Evolutionary conservation across 768 basidiomycete species (phyloP).

Genomic region (Kwoniella pini): DNA sequence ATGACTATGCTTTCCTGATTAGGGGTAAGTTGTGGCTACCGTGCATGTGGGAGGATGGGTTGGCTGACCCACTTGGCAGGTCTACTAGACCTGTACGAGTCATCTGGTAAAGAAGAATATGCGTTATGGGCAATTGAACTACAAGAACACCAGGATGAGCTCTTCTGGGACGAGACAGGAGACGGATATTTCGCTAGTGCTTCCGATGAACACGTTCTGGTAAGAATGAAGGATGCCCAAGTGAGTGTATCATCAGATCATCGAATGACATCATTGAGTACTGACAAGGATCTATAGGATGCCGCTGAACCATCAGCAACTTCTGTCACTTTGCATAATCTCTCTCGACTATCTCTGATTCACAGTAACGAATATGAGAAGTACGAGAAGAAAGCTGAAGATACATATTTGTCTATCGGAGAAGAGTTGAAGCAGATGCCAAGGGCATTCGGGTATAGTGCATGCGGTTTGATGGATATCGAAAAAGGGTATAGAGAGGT

Average conservation of each 20-base stretch:
- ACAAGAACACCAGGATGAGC: slow-evolving; percentile 56
- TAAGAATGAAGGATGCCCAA: slow-evolving; percentile 57
- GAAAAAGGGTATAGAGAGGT: slow-evolving; percentile 42
- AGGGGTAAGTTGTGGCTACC: slow-evolving; percentile 12
- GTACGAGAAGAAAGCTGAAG: slow-evolving; percentile 33
- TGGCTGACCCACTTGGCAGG: slow-evolving; percentile 16
- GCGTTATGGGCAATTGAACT: slow-evolving; percentile 53
- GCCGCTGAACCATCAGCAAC: slow-evolving; percentile 46
- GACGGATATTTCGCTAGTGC: slow-evolving; percentile 58
- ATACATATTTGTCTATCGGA: slow-evolving; percentile 31
- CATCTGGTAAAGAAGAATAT: slow-evolving; percentile 54
- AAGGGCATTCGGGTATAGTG: slow-evolving; percentile 35
- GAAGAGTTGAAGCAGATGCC: slow-evolving; percentile 41
- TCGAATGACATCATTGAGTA: background rate
- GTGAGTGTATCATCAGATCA: slow-evolving; percentile 28
- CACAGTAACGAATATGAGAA: slow-evolving; percentile 27
- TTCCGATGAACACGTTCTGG: slow-evolving; percentile 54
- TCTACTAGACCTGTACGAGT: slow-evolving; percentile 56
- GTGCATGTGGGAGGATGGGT: background rate
- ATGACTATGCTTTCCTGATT: slow-evolving; percentile 58
- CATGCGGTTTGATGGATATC: slow-evolving; percentile 40
- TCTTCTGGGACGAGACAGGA: slow-evolving; percentile 56
- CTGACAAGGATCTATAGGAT: slow-evolving; percentile 19
- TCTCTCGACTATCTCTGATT: slow-evolving; percentile 33
- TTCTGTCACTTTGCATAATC: slow-evolving; percentile 39